phyloP scores from a whole-genome alignment of 768 basidiomycete genomes.

The Pleurotus tuoliensis region DNA sequence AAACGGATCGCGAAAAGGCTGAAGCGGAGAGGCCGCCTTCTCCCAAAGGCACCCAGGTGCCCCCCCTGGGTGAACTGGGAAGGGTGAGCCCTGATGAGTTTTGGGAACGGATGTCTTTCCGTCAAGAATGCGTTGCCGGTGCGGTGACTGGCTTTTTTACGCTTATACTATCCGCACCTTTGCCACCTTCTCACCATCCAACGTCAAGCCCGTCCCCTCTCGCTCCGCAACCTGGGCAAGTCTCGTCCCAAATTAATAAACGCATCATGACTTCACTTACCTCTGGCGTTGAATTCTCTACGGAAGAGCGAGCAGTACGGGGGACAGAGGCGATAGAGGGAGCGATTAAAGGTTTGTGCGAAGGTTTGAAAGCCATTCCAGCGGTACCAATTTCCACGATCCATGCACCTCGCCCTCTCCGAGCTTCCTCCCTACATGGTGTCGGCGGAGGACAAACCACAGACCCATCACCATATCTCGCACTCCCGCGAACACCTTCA shows the following conservation, averaged over 20 bases:
- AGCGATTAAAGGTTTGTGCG: conserved; percentile 68
- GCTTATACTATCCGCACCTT: conserved; percentile 41
- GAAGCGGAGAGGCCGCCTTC: conserved; percentile 17
- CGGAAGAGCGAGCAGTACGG: conserved; percentile 54
- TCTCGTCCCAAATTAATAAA: conserved; percentile 62
- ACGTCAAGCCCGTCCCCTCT: conserved; percentile 29
- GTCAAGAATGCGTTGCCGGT: conserved; percentile 91
- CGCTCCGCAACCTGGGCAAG: conserved; percentile 54
- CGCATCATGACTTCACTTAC: conserved; percentile 67
- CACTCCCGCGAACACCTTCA: conserved; percentile 51
- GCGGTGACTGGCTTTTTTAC: conserved; percentile 93
- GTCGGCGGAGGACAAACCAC: conserved; percentile 36
- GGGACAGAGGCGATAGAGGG: conserved; percentile 71
- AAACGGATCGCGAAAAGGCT: conserved; percentile 16
- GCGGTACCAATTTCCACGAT: conserved; percentile 11
- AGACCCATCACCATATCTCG: conserved; percentile 34
- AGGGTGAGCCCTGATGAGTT: conserved; percentile 75
- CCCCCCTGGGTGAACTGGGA: conserved; percentile 46
- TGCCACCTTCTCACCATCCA: conserved; percentile 9
- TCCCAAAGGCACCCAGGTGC: conserved; percentile 11
- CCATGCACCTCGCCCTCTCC: conserved; percentile 11
- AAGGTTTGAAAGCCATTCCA: conserved; percentile 43
- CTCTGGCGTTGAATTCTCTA: conserved; percentile 77
- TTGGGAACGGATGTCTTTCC: conserved; percentile 96
- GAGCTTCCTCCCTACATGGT: conserved; percentile 13